Evolutionary conservation across 495 filamentous ascomycete genomes (phyloP).

Genomic region (Tuber calosporum): DNA sequence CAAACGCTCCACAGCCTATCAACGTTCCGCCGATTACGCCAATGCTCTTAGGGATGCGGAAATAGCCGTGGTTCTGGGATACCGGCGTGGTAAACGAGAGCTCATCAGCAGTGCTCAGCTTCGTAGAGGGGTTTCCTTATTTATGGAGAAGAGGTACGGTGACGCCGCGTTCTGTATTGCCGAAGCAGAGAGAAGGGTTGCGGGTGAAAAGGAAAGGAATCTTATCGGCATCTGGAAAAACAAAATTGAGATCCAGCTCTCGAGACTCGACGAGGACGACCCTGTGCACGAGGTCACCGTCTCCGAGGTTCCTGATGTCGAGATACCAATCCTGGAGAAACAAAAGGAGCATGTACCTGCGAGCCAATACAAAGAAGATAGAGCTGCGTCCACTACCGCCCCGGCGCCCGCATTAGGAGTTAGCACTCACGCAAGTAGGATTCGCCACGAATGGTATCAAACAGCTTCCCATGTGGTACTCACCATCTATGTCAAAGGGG

Average conservation of each 20-base stretch:
- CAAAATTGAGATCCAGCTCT: constrained; percentile 50
- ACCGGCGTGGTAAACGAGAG: constrained; percentile 68
- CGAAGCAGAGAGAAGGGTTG: constrained; percentile 54
- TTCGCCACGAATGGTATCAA: constrained; percentile 78
- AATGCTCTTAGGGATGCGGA: constrained; percentile 75
- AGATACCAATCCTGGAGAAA: constrained; percentile 44
- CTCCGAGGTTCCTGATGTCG: constrained; percentile 56
- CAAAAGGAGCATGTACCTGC: constrained; percentile 26
- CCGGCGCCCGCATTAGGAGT: constrained; percentile 30
- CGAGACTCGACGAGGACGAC: constrained; percentile 55
- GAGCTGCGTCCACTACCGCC: background rate
- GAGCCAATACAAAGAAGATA: constrained; percentile 8
- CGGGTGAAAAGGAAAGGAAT: constrained; percentile 55
- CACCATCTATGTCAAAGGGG: constrained; percentile 64
- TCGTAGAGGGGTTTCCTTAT: constrained; percentile 67
- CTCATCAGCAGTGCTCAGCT: constrained; percentile 74
- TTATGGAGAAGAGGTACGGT: constrained; percentile 61
- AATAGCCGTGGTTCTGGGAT: constrained; percentile 60
- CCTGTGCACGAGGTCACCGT: constrained; percentile 53
- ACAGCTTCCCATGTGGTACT: constrained; percentile 58
- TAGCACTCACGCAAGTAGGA: constrained; percentile 54
- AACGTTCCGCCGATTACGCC: constrained; percentile 49
- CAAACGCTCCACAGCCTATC: constrained; percentile 76
- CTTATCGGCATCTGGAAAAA: constrained; percentile 54
- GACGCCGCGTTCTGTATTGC: constrained; percentile 69